Conservation (phyloP, 345 rosid species). For the Moringa oleifera region DNA sequence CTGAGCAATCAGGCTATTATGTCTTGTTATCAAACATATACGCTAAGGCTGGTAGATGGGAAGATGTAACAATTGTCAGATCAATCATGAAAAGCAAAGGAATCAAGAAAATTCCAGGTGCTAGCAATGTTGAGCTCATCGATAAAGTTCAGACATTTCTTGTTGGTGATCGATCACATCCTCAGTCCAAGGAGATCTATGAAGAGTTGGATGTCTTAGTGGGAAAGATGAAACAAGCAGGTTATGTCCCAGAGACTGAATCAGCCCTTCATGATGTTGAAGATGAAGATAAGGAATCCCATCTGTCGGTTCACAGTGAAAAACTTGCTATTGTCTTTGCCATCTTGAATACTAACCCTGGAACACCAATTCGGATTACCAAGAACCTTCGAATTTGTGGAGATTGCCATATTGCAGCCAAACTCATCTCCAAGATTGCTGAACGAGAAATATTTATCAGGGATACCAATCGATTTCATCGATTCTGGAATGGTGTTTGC, state of each 20-base stretch:
- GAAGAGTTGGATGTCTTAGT: conserved; percentile 45
- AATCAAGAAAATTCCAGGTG: conserved; percentile 53
- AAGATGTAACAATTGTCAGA: conserved; percentile 49
- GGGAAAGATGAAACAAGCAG: conserved; percentile 60
- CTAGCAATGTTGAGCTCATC: conserved; percentile 59
- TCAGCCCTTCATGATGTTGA: conserved; percentile 79
- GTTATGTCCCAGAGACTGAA: conserved; percentile 56
- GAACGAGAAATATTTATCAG: conserved; percentile 54
- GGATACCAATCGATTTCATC: conserved; percentile 65
- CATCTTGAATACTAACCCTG: conserved; percentile 41
- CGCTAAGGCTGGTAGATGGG: conserved; percentile 80
- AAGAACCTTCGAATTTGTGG: conserved; percentile 75
- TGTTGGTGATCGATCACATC: conserved; percentile 56
- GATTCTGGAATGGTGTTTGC: conserved; percentile 52
- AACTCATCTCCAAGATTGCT: conserved; percentile 58
- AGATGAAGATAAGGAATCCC: conserved; percentile 74
- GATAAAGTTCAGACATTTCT: conserved; percentile 49
- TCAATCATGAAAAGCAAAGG: conserved; percentile 53
- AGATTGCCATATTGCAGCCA: conserved; percentile 70
- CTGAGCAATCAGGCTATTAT: conserved; percentile 59
- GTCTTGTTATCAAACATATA: conserved; percentile 71
- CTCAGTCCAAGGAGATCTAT: conserved; percentile 40
- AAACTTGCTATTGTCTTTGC: conserved; percentile 72
- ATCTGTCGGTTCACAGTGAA: conserved; percentile 74
- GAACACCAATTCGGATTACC: conserved; percentile 49